phyloP scores from a whole-genome alignment of 164 flowering plant species.

The Malania oleifera region DNA sequence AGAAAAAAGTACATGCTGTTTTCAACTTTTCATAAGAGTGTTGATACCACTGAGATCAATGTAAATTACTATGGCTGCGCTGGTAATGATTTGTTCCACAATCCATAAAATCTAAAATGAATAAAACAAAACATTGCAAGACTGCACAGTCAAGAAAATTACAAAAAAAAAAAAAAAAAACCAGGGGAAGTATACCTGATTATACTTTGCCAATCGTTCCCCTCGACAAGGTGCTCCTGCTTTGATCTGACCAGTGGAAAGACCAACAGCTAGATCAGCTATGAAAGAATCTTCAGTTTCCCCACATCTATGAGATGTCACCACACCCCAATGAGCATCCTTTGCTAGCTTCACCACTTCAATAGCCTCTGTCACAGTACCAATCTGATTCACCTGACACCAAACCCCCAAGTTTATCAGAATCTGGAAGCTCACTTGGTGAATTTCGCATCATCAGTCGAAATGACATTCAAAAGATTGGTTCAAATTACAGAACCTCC shows the following conservation, averaged over 20 bases:
- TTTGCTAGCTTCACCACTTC: constrained; percentile 87
- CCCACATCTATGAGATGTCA: constrained; percentile 85
- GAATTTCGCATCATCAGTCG: background rate
- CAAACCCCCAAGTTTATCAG: background rate
- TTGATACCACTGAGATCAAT: too few relatives aligned
- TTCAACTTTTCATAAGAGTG: too few relatives aligned
- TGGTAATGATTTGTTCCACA: too few relatives aligned
- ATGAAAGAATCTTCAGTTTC: constrained; percentile 93
- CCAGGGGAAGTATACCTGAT: constrained; percentile 49
- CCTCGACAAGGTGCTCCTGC: constrained; percentile 97
- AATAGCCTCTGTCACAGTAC: constrained; percentile 88
- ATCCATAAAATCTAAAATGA: too few relatives aligned
- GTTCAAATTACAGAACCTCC: background rate
- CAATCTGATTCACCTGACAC: constrained; percentile 74
- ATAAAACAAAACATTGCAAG: too few relatives aligned
- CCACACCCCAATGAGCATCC: constrained; percentile 89
- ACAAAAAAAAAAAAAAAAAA: background rate
- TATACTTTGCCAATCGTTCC: constrained; percentile 87
- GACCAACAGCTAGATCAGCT: constrained; percentile 86
- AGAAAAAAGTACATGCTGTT: too few relatives aligned
- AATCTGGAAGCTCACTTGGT: background rate
- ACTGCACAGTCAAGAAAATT: too few relatives aligned
- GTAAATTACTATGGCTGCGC: too few relatives aligned
- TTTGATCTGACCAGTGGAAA: constrained; percentile 79
- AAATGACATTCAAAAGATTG: background rate